phyloP scores from a whole-genome alignment of 1,284 basidiomycete genomes.

The Ganoderma resinaceum region DNA sequence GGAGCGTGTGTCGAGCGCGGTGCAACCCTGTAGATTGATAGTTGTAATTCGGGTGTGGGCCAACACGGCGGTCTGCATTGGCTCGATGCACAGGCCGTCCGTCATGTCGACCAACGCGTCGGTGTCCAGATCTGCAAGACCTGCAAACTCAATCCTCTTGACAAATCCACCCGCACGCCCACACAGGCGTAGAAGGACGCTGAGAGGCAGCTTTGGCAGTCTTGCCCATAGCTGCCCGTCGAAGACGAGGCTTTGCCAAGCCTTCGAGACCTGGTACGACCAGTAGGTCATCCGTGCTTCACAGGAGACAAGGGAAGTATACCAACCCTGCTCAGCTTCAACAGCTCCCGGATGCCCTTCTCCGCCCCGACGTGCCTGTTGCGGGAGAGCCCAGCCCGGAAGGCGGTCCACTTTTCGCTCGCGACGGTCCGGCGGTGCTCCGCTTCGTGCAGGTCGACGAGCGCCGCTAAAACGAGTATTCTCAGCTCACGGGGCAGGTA shows the following conservation, averaged over 20 bases:
- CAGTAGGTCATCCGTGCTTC: conserved; percentile 27
- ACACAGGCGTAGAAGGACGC: conserved; percentile 57
- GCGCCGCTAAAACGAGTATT: conserved; percentile 63
- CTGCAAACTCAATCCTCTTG: conserved; percentile 67
- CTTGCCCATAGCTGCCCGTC: conserved; percentile 89
- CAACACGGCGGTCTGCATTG: conserved; percentile 42
- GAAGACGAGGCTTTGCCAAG: conserved; percentile 80
- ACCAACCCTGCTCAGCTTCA: conserved; percentile 79
- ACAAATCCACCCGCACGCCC: conserved; percentile 72
- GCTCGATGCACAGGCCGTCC: conserved; percentile 56
- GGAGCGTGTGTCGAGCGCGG: conserved; percentile 64
- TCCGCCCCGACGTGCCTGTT: conserved; percentile 77
- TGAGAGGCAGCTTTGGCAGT: conserved; percentile 60
- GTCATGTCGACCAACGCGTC: conserved; percentile 58
- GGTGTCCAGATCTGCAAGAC: conserved; percentile 63
- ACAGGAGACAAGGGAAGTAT: conserved; percentile 31
- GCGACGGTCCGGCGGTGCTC: conserved; percentile 53
- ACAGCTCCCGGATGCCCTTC: conserved; percentile 77
- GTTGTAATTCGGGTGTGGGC: conserved; percentile 68
- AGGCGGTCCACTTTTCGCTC: conserved; percentile 61
- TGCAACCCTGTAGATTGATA: conserved; percentile 82
- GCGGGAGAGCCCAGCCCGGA: conserved; percentile 60
- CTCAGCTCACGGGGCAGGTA: conserved; percentile 79
- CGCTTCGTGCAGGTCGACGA: conserved; percentile 61
- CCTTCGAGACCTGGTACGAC: conserved; percentile 74